phyloP scores from a whole-genome alignment of 73 alveolate species.

The Blepharisma japonicum region DNA sequence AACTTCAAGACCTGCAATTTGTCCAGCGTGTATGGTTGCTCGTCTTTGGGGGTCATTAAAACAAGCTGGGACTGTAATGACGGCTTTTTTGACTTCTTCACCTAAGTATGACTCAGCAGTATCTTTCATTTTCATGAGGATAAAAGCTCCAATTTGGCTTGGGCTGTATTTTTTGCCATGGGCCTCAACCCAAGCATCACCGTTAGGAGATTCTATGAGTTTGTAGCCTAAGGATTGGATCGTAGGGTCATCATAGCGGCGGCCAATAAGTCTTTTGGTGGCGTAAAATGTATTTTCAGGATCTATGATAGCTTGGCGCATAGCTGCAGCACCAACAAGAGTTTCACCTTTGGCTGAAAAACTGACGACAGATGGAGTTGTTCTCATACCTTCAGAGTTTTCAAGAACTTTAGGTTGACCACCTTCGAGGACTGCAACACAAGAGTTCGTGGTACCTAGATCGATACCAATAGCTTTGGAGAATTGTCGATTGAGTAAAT shows the following conservation, averaged over 20 bases:
- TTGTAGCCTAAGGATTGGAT: too few species aligned
- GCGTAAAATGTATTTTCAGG: constrained; percentile 91
- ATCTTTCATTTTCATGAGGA: constrained; percentile 68
- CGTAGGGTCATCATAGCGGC: constrained; percentile 80
- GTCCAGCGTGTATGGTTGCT: constrained; percentile 96
- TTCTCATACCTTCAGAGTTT: constrained; percentile 95
- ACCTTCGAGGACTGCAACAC: constrained; percentile 95
- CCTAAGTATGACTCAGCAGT: constrained; percentile 81
- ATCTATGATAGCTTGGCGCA: constrained; percentile 86
- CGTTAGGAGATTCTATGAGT: constrained; percentile 59
- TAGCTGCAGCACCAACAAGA: constrained; percentile 86
- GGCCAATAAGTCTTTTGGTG: constrained; percentile 91
- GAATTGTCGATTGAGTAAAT: background rate
- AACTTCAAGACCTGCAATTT: constrained; percentile 86
- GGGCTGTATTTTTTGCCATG: constrained; percentile 16
- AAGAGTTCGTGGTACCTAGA: constrained; percentile 98
- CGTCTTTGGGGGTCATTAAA: constrained; percentile 90
- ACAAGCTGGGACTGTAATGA: constrained; percentile 90
- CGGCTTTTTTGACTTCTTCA: constrained; percentile 75
- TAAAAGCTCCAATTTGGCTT: constrained; percentile 47
- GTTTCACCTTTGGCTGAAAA: constrained; percentile 77
- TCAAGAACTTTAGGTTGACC: constrained; percentile 90
- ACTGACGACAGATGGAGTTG: constrained; percentile 98
- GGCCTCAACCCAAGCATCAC: constrained; percentile 31
- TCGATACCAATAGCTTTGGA: constrained; percentile 92